These are phyloP conservation scores for Suhomyces choctaworum DNA, from an alignment of 1,139 yeast genomes.

Conservation along the genomic window DNA sequence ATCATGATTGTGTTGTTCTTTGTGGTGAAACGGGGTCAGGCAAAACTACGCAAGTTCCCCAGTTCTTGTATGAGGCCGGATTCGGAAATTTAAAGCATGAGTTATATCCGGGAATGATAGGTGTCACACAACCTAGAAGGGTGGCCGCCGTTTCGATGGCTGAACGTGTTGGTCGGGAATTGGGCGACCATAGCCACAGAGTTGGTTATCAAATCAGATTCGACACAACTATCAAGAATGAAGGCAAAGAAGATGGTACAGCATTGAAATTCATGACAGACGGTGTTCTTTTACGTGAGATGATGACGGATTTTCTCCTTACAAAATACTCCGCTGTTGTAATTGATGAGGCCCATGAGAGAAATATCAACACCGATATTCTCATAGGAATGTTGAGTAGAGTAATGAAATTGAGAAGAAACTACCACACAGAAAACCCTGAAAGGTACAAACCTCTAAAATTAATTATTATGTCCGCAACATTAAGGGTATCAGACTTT, in stretches of 20 bases:
- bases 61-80: constrained; percentile 82
- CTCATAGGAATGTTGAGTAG: constrained; percentile 92
- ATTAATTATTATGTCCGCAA: constrained; percentile 88
- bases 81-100: constrained; percentile 67
- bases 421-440: constrained; percentile 51
- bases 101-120: constrained; percentile 83
- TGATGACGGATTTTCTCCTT: constrained; percentile 82
- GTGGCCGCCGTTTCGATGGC: constrained; percentile 99
- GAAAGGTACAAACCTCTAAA: constrained; percentile 58
- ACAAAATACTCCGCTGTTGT: constrained; percentile 81
- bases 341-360: constrained; percentile 97
- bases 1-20: constrained; percentile 84
- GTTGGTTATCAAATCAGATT: constrained; percentile 94
- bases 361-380: constrained; percentile 94
- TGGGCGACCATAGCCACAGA: constrained; percentile 72
- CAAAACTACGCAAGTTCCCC: constrained; percentile 78
- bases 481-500: constrained; percentile 89
- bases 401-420: constrained; percentile 72
- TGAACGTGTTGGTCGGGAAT: constrained; percentile 75
- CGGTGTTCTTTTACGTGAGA: constrained; percentile 91
- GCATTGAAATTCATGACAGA: constrained; percentile 96
- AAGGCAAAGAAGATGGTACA: constrained; percentile 54
- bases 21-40: constrained; percentile 95
- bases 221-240: constrained; percentile 67
- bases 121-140: constrained; percentile 95